Conservation (phyloP, 176 grass and related monocot species). For the Bolboschoenus planiculmis region DNA sequence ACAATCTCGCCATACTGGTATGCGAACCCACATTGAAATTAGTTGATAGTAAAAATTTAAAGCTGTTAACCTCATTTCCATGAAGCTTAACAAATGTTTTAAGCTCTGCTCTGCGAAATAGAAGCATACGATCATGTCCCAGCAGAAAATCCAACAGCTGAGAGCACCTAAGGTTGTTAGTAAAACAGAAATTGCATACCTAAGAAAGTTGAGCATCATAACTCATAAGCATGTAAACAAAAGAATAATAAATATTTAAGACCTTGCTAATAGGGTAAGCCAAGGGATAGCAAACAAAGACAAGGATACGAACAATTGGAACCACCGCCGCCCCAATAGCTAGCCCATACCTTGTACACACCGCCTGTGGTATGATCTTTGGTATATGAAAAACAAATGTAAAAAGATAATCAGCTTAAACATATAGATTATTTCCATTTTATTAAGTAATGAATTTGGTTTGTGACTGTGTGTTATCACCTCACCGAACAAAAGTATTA, state of each 20-base stretch:
- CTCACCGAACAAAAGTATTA: constrained; percentile 72
- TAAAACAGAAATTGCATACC: constrained; percentile 12
- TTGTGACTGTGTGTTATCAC: constrained; percentile 27
- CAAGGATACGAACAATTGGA: constrained; percentile 63
- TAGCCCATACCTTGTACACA: constrained; percentile 65
- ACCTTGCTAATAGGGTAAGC: constrained; percentile 92
- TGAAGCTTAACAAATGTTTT: constrained; percentile 80
- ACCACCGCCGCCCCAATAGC: constrained; percentile 69
- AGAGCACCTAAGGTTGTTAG: constrained; percentile 16
- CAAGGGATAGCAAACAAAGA: constrained; percentile 72
- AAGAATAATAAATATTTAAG: background rate
- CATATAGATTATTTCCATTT: background rate
- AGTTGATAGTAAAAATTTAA: background rate
- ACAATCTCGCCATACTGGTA: background rate
- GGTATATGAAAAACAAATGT: background rate
- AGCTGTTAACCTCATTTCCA: constrained; percentile 58
- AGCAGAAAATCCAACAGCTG: constrained; percentile 61
- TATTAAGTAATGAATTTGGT: background rate
- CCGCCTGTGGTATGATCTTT: constrained; percentile 74
- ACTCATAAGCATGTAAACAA: background rate
- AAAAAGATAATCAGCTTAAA: background rate
- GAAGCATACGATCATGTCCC: constrained; percentile 55
- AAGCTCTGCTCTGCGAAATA: constrained; percentile 78
- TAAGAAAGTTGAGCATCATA: background rate
- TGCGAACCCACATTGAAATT: background rate